Evolutionary conservation across 371 early-diverging fungal species (phyloP).

Genomic region (Synchytrium microbalum): DNA sequence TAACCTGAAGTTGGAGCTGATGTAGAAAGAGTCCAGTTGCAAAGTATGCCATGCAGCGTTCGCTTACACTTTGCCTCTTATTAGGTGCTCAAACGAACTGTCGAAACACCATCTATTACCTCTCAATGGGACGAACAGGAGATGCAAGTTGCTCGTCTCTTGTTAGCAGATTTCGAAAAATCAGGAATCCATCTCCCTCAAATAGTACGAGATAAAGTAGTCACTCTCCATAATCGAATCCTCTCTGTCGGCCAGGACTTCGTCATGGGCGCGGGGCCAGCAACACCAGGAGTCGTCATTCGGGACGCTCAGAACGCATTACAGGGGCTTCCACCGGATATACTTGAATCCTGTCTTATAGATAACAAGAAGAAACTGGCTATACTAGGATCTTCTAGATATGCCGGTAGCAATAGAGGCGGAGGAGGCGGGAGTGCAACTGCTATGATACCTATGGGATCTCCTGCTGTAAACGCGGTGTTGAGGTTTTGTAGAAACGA

Average conservation of each 20-base stretch:
- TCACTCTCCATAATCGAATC: constrained; percentile 72
- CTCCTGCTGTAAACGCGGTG: constrained; percentile 47
- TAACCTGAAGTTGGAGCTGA: constrained; percentile 18
- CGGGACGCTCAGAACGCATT: constrained; percentile 19
- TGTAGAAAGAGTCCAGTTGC: background rate
- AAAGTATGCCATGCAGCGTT: background rate
- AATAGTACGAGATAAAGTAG: constrained; percentile 60
- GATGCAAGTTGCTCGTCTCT: constrained; percentile 67
- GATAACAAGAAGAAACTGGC: background rate
- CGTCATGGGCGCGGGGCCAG: constrained; percentile 26
- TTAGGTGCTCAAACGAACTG: constrained; percentile 32
- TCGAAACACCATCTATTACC: constrained; percentile 50
- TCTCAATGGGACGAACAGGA: constrained; percentile 57
- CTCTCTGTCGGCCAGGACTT: constrained; percentile 70
- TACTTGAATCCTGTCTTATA: constrained; percentile 9
- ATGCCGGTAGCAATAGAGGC: constrained; percentile 3
- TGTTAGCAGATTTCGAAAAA: constrained; percentile 87
- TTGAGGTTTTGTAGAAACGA: constrained; percentile 56
- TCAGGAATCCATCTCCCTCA: constrained; percentile 83
- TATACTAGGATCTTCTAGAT: background rate
- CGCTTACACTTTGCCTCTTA: background rate
- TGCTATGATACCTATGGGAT: constrained; percentile 43
- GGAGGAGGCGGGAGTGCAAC: background rate
- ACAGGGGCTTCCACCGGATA: constrained; percentile 21
- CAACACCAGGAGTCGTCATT: constrained; percentile 12